phyloP scores from a whole-genome alignment of 2,329 filamentous ascomycete genomes.

The Pseudocercospora eumusae region DNA sequence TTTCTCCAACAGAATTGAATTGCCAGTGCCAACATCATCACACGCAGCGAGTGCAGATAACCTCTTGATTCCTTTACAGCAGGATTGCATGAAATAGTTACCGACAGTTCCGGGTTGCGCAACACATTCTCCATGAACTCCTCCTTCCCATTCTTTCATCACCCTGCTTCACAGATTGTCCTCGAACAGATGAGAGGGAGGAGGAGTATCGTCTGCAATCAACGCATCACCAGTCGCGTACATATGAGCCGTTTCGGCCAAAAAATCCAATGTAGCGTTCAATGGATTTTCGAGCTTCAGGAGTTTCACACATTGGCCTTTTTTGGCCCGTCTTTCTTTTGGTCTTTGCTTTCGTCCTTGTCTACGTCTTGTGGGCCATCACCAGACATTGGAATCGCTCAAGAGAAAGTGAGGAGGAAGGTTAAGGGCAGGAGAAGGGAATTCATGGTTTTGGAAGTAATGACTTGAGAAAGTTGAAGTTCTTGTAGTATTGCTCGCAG shows the following conservation, averaged over 20 bases:
- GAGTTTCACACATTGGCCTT: conserved; percentile 11
- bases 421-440: not conserved
- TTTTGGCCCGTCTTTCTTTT: conserved; percentile 6
- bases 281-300: conserved; percentile 11
- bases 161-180: not conserved
- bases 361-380: no score
- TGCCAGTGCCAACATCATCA: conserved; percentile 17
- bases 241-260: conserved; percentile 6
- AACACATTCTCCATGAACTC: conserved; percentile 5
- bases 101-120: not conserved
- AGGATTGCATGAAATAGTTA: no score
- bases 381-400: conserved; percentile 3
- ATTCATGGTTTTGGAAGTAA: not conserved
- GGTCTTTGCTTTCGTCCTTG: not conserved
- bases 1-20: not conserved
- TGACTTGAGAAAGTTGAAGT: not conserved
- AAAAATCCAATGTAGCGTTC: conserved; percentile 13
- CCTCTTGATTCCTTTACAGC: conserved; percentile 9
- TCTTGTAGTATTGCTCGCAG: no score
- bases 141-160: conserved; percentile 11
- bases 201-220: conserved; percentile 15
- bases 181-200: conserved; percentile 1
- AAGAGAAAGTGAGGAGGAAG: not conserved
- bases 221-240: conserved; percentile 17
- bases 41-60: conserved; percentile 15